Evolutionary conservation across 2,329 filamentous ascomycete species (phyloP).

Genomic region (Hypoxylon sp.): DNA sequence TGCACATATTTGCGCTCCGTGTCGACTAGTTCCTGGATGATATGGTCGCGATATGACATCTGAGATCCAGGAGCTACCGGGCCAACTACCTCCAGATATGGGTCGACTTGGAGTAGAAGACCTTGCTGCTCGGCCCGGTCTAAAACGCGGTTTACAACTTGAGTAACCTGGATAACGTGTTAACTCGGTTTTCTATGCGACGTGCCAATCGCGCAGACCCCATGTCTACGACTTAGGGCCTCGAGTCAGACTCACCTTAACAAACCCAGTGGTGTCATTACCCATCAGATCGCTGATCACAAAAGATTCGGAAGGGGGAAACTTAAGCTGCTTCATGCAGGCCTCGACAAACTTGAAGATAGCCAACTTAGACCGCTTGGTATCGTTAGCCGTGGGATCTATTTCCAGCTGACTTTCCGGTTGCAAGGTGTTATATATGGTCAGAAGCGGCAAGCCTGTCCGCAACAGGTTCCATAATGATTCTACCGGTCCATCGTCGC

Average conservation of each 20-base stretch:
- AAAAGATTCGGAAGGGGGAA: conserved; percentile 85
- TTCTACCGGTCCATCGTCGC: conserved; percentile 81
- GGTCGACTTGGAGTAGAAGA: conserved; percentile 70
- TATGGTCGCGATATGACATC: conserved; percentile 81
- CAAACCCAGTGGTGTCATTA: conserved; percentile 95
- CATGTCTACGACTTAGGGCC: conserved; percentile 1
- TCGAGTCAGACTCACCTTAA: conserved; percentile 71
- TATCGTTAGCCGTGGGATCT: conserved; percentile 69
- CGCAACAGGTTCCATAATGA: conserved; percentile 89
- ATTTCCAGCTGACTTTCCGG: conserved; percentile 74
- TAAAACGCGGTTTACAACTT: conserved; percentile 90
- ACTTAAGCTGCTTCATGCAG: conserved; percentile 82
- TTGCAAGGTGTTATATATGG: conserved; percentile 86
- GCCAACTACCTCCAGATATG: conserved; percentile 64
- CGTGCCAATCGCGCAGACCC: no score
- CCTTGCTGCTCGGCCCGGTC: conserved; percentile 84
- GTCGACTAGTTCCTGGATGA: conserved; percentile 89
- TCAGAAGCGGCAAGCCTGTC: conserved; percentile 82
- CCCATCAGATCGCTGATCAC: conserved; percentile 91
- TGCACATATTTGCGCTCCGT: conserved; percentile 98
- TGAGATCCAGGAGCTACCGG: conserved; percentile 67
- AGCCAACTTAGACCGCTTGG: conserved; percentile 84
- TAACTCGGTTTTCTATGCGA: no score
- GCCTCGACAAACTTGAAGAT: conserved; percentile 93
- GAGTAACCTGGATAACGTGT: conserved; percentile 83